These are phyloP conservation scores for Rhazya stricta DNA, from an alignment of 257 asterid genomes.

Conservation along the genomic window DNA sequence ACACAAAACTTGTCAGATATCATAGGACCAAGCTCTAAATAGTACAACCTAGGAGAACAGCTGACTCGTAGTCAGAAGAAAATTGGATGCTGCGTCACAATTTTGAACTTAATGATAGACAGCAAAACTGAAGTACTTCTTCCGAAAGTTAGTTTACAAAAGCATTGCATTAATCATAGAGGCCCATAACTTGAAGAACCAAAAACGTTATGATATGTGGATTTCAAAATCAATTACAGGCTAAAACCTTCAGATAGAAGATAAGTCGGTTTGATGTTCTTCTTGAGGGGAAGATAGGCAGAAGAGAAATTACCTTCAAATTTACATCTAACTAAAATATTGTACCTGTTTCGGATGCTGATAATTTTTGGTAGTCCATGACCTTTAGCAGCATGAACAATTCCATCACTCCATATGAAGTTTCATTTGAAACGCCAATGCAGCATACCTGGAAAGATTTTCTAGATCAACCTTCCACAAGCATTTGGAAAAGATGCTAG, in stretches of 20 bases:
- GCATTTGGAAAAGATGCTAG: no score
- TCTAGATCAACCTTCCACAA: neutral
- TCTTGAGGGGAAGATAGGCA: neutral
- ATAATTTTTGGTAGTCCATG: conserved; percentile 89
- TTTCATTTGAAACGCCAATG: conserved; percentile 93
- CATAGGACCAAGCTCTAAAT: neutral
- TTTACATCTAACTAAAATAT: conserved; percentile 72
- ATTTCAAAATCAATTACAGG: neutral
- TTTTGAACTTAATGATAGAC: neutral
- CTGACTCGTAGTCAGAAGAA: neutral
- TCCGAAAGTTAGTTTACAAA: neutral
- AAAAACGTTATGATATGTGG: neutral
- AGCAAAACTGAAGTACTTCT: neutral
- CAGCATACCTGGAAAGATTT: conserved; percentile 63
- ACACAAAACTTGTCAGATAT: neutral
- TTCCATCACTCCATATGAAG: conserved; percentile 94
- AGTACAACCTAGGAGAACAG: neutral
- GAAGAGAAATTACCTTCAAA: conserved; percentile 59
- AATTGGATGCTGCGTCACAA: neutral
- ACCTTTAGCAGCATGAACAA: conserved; percentile 76
- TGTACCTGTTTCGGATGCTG: conserved; percentile 85
- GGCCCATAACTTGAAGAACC: neutral
- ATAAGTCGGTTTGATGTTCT: neutral
- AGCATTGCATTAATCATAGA: neutral
- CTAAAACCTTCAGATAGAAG: neutral